Conservation (phyloP, 495 filamentous ascomycete species). For the Neurospora sp. region DNA sequence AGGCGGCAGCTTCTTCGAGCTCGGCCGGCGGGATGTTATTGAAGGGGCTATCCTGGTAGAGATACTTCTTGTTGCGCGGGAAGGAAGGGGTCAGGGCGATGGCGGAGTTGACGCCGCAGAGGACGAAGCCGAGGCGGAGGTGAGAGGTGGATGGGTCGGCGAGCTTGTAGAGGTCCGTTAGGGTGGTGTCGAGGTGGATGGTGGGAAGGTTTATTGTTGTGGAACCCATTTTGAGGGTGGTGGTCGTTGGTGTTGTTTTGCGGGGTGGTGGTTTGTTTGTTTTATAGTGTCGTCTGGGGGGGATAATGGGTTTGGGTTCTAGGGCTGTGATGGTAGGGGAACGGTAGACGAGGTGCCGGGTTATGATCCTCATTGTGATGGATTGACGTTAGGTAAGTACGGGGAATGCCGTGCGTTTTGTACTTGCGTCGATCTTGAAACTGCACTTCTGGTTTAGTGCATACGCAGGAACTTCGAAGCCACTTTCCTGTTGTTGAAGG, state of each 20-base stretch:
- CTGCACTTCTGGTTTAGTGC: not conserved
- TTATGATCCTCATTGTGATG: not conserved
- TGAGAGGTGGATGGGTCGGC: slow-evolving; percentile 4
- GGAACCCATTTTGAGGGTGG: slow-evolving; percentile 9
- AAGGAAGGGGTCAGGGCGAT: slow-evolving; percentile 13
- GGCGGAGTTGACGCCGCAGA: slow-evolving; percentile 16
- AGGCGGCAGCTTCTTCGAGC: slow-evolving; percentile 10
- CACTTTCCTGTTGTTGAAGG: not conserved
- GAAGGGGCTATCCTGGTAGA: slow-evolving; percentile 25
- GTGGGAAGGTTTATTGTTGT: slow-evolving; percentile 12
- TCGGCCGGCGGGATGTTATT: slow-evolving; percentile 37
- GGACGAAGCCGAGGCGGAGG: slow-evolving; percentile 12
- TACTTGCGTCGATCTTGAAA: not conserved
- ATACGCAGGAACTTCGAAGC: not conserved
- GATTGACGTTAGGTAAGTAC: not conserved
- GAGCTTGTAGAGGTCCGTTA: slow-evolving; percentile 20
- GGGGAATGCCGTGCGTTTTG: not conserved
- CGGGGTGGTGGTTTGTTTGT: not conserved
- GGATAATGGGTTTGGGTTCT: not conserved
- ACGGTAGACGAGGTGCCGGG: not conserved
- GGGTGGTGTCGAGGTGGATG: slow-evolving; percentile 22
- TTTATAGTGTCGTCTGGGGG: not conserved
- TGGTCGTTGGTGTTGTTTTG: not conserved
- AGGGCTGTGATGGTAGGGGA: not conserved
- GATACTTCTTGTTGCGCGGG: slow-evolving; percentile 23